A percentile compares a stretch with the other conserved stretches of the same genome.
Conservation (phyloP, 371 early-diverging fungal species). For the Rhizopus sp. region DNA sequence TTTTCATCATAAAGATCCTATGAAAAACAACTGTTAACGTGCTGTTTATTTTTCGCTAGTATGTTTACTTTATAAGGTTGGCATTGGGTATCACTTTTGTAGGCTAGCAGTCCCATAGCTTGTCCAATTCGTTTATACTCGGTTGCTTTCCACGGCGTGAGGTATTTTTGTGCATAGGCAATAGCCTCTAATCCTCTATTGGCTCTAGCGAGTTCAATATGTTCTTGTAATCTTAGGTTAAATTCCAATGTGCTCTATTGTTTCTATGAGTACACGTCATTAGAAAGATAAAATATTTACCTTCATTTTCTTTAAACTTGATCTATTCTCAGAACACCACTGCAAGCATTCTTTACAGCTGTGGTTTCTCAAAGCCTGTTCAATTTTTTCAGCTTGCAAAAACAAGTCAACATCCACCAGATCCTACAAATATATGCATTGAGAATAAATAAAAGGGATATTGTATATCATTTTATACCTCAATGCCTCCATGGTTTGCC, state of each 20-base stretch:
- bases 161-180: constrained; percentile 79
- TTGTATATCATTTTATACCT: constrained; percentile 44
- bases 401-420: constrained; percentile 91
- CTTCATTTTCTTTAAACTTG: constrained; percentile 74
- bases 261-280: background rate
- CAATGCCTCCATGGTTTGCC: constrained; percentile 62
- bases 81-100: constrained; percentile 71
- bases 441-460: background rate
- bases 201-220: constrained; percentile 79
- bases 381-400: constrained; percentile 75
- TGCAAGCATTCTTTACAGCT: constrained; percentile 85
- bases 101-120: constrained; percentile 88
- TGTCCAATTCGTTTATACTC: constrained; percentile 78
- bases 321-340: constrained; percentile 94
- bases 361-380: constrained; percentile 68
- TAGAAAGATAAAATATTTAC: constrained; percentile 15
- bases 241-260: constrained; percentile 90
- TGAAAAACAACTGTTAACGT: background rate
- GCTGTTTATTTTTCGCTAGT: background rate
- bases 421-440: constrained; percentile 56
- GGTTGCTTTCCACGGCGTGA: constrained; percentile 72
- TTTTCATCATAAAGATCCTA: constrained; percentile 67
- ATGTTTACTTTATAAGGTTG: constrained; percentile 68
- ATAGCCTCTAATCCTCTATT: constrained; percentile 75
- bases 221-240: constrained; percentile 91